Evolutionary conservation across 306 rosid genomes (phyloP).

Genomic region (Quercus mongolica): DNA sequence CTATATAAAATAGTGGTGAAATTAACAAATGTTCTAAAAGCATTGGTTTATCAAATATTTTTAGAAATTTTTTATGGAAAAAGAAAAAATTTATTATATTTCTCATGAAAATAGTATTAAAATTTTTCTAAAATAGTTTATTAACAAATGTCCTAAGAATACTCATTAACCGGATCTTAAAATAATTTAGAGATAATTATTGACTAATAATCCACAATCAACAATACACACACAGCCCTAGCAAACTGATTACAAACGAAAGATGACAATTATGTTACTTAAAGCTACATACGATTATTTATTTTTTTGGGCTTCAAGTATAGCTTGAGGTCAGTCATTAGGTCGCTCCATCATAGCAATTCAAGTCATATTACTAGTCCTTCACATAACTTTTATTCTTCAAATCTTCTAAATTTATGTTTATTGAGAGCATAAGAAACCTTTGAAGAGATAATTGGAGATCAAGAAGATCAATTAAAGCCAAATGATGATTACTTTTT

Average conservation of each 20-base stretch:
- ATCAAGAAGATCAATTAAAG: conserved; percentile 34
- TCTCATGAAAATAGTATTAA: no score
- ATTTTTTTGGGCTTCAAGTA: no score
- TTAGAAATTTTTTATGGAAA: no score
- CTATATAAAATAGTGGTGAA: no score
- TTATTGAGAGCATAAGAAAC: conserved; percentile 24
- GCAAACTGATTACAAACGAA: conserved; percentile 10
- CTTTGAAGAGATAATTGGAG: conserved; percentile 24
- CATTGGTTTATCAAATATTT: no score
- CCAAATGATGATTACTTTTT: conserved; percentile 38
- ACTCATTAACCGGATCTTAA: not conserved
- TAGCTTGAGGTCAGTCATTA: no score
- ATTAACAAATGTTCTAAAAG: no score
- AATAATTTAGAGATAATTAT: conserved; percentile 30
- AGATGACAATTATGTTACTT: conserved; percentile 13
- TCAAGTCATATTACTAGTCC: not conserved
- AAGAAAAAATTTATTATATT: no score
- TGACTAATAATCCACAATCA: conserved; percentile 32
- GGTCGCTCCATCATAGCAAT: not conserved
- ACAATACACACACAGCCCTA: not conserved
- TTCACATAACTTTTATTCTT: conserved; percentile 12
- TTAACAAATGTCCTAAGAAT: no score
- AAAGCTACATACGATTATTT: conserved; percentile 2
- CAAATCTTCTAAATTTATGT: conserved; percentile 12
- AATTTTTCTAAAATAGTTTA: no score